These are phyloP conservation scores for Aureobasidium sp. DNA, from an alignment of 2,329 filamentous ascomycete species.

Conservation along the genomic window DNA sequence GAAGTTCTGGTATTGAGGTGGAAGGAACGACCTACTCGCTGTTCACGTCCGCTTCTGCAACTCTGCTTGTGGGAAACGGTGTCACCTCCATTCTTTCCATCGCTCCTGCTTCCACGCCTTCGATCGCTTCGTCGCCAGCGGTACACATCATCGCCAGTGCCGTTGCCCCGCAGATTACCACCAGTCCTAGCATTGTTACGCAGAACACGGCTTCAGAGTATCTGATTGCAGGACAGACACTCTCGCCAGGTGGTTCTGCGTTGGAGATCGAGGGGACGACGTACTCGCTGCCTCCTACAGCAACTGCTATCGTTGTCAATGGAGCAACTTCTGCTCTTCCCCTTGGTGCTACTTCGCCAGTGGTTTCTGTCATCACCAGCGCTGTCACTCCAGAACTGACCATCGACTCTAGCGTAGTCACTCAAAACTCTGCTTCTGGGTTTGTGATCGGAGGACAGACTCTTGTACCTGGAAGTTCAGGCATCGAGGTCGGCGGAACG, in stretches of 20 bases:
- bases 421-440: background rate
- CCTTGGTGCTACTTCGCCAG: background rate
- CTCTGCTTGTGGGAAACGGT: background rate
- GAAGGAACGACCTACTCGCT: constrained; percentile 18
- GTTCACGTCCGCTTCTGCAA: background rate
- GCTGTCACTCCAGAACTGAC: background rate
- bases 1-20: constrained; percentile 11
- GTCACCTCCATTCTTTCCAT: no score
- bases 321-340: background rate
- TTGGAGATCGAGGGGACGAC: constrained; percentile 16
- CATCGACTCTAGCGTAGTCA: background rate
- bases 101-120: no score
- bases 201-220: constrained; percentile 15
- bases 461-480: constrained; percentile 7
- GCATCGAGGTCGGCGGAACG: constrained; percentile 10
- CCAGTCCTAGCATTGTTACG: constrained; percentile 14
- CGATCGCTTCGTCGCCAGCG: background rate
- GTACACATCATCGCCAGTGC: background rate
- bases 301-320: background rate
- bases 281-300: constrained; percentile 25
- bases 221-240: constrained; percentile 15
- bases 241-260: constrained; percentile 11
- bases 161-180: background rate
- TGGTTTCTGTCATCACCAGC: background rate
- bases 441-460: background rate